A percentile compares a stretch with the other conserved stretches of the same genome.
Evolutionary conservation across 257 asterid species (phyloP).

Genomic region (Solanum sejunctum): DNA sequence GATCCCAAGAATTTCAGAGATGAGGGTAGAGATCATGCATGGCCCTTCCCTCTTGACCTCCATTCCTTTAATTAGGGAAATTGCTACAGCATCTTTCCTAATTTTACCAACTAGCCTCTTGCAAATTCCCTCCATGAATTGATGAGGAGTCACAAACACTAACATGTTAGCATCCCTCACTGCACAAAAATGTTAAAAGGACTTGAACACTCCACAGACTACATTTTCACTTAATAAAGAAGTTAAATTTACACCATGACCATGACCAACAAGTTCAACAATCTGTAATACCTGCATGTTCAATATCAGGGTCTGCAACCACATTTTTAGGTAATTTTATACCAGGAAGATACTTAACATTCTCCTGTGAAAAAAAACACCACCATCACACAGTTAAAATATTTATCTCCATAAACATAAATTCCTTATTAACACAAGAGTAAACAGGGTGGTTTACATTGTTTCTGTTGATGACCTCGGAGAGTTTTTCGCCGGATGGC

Average conservation of each 20-base stretch:
- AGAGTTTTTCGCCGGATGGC: slow-evolving; percentile 55
- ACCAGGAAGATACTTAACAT: slow-evolving; percentile 80
- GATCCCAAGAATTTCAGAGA: slow-evolving; percentile 53
- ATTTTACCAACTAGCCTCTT: slow-evolving; percentile 49
- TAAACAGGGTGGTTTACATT: slow-evolving; percentile 24
- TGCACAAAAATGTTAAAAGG: slow-evolving; percentile 9
- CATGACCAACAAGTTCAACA: not conserved
- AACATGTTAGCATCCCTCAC: slow-evolving; percentile 72
- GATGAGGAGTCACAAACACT: slow-evolving; percentile 86
- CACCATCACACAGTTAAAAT: not conserved
- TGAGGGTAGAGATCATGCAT: slow-evolving; percentile 78
- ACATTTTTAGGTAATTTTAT: slow-evolving; percentile 75
- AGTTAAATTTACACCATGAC: not conserved
- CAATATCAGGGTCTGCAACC: slow-evolving; percentile 65
- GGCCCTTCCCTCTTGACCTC: slow-evolving; percentile 93
- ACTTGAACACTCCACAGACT: not conserved
- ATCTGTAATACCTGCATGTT: slow-evolving; percentile 46
- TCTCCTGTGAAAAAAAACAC: slow-evolving; percentile 38
- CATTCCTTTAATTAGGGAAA: slow-evolving; percentile 80
- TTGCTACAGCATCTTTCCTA: slow-evolving; percentile 52
- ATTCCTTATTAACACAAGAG: not conserved
- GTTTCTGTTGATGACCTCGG: slow-evolving; percentile 53
- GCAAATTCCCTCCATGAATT: slow-evolving; percentile 91
- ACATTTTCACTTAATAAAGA: not conserved
- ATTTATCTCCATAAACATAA: not conserved